Evolutionary conservation across 169 alveolate species (phyloP).

Genomic region (Amoebophrya sp.): DNA sequence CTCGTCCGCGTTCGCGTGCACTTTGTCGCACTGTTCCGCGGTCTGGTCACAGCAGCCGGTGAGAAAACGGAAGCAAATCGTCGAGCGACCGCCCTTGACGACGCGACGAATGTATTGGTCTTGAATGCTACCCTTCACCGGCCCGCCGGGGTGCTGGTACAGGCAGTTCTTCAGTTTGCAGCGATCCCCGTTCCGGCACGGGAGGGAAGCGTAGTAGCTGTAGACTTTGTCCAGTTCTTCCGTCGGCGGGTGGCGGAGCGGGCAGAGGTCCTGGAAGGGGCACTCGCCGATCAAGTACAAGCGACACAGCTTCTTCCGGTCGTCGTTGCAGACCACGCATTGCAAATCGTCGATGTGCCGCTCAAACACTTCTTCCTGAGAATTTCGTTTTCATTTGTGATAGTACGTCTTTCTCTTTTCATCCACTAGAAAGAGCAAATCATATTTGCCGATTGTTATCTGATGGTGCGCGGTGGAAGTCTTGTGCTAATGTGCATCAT

Average conservation of each 20-base stretch:
- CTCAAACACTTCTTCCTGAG: neutral
- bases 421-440: too few species aligned
- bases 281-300: conserved; percentile 14
- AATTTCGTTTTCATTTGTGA: neutral
- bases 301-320: neutral
- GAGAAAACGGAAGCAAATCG: neutral
- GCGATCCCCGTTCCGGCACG: neutral
- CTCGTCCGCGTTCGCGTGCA: conserved; percentile 24
- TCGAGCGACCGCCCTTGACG: neutral
- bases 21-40: neutral
- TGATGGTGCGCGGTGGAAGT: too few species aligned
- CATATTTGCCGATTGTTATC: too few species aligned
- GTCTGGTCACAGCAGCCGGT: neutral
- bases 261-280: neutral
- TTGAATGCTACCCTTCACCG: conserved; percentile 17
- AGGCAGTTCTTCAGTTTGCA: conserved; percentile 19
- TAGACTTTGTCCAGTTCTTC: neutral
- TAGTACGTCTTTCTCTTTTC: neutral
- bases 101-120: conserved; percentile 18
- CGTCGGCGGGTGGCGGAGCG: neutral
- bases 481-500: too few species aligned
- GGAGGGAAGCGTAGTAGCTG: neutral
- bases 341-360: neutral
- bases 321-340: neutral
- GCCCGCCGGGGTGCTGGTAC: conserved; percentile 24